Evolutionary conservation across 352 stramenopile genomes (phyloP).

Genomic region (Phytophthora capsici): DNA sequence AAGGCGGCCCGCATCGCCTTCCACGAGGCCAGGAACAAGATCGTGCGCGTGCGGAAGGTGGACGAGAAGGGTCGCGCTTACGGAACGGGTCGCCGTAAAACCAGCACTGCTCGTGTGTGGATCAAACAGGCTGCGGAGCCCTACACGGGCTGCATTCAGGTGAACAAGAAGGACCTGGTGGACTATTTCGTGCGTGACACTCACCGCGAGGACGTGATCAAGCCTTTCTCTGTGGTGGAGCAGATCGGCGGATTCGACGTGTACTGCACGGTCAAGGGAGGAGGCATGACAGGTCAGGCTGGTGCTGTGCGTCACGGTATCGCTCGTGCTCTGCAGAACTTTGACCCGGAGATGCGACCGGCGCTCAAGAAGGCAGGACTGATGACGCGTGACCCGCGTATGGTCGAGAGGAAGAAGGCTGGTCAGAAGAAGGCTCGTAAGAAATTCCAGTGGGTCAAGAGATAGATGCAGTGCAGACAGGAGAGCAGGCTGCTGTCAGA

Average conservation of each 20-base stretch:
- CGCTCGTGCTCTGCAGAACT: slow-evolving; percentile 92
- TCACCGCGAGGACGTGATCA: slow-evolving; percentile 90
- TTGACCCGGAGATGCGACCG: slow-evolving; percentile 92
- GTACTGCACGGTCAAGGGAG: slow-evolving; percentile 91
- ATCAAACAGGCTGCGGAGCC: slow-evolving; percentile 83
- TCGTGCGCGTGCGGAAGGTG: slow-evolving; percentile 70
- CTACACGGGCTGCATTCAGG: slow-evolving; percentile 87
- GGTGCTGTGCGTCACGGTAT: slow-evolving; percentile 95
- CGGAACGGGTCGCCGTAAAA: slow-evolving; percentile 94
- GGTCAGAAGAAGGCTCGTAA: slow-evolving; percentile 97
- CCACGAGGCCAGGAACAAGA: slow-evolving; percentile 78
- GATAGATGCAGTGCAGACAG: slow-evolving; percentile 74
- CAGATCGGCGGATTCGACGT: slow-evolving; percentile 92
- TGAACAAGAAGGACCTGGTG: slow-evolving; percentile 95
- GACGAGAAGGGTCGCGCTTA: slow-evolving; percentile 87
- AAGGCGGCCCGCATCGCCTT: slow-evolving; percentile 71
- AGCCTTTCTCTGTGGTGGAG: slow-evolving; percentile 74
- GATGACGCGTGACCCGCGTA: slow-evolving; percentile 94
- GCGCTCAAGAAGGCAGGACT: slow-evolving; percentile 94
- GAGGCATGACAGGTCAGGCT: slow-evolving; percentile 93
- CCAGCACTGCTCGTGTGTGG: slow-evolving; percentile 93
- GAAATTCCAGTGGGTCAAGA: slow-evolving; percentile 98
- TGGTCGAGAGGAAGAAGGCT: slow-evolving; percentile 97
- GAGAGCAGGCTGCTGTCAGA: slow-evolving; percentile 13
- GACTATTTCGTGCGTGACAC: slow-evolving; percentile 94